A percentile compares a stretch with the other conserved stretches of the same genome.
These are phyloP conservation scores for Flaveria floridana DNA, from an alignment of 140 eudicot species.

Conservation along the genomic window DNA sequence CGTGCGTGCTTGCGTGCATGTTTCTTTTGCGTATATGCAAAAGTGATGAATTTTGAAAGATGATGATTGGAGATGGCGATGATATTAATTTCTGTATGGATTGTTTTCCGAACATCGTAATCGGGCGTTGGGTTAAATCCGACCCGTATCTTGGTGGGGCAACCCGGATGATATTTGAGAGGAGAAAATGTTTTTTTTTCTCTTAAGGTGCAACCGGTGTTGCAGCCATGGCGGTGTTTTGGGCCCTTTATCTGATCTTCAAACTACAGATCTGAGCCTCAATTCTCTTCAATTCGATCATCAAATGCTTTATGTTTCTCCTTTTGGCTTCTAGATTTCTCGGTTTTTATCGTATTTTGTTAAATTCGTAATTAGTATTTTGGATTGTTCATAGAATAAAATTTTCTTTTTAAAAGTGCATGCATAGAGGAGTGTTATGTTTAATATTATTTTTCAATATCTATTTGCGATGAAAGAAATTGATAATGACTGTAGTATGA, in stretches of 20 bases:
- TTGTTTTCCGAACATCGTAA: slow-evolving; percentile 24
- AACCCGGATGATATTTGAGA: slow-evolving; percentile 35
- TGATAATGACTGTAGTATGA: too few relatives aligned
- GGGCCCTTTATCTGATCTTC: slow-evolving; percentile 24
- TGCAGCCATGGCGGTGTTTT: slow-evolving; percentile 46
- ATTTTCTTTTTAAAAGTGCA: not conserved
- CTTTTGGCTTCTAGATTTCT: not conserved
- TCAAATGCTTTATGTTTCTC: not conserved
- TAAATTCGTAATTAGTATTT: too few relatives aligned
- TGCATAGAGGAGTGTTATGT: too few relatives aligned
- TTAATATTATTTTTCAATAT: too few relatives aligned
- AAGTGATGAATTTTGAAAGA: slow-evolving; percentile 16
- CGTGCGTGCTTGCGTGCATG: too few relatives aligned
- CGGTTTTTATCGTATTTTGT: not conserved
- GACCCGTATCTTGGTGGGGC: slow-evolving; percentile 54
- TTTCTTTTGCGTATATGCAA: not conserved
- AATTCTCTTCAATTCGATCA: not conserved
- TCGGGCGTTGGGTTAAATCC: slow-evolving; percentile 22
- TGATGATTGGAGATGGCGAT: slow-evolving; percentile 22
- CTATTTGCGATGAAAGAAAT: too few relatives aligned
- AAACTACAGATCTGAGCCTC: slow-evolving; percentile 41
- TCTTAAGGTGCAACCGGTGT: slow-evolving; percentile 30
- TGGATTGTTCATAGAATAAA: not conserved
- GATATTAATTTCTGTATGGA: slow-evolving; percentile 28
- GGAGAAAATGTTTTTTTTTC: too few relatives aligned